These are phyloP conservation scores for Phytopythium helicoides DNA, from an alignment of 352 stramenopile genomes.

Conservation along the genomic window DNA sequence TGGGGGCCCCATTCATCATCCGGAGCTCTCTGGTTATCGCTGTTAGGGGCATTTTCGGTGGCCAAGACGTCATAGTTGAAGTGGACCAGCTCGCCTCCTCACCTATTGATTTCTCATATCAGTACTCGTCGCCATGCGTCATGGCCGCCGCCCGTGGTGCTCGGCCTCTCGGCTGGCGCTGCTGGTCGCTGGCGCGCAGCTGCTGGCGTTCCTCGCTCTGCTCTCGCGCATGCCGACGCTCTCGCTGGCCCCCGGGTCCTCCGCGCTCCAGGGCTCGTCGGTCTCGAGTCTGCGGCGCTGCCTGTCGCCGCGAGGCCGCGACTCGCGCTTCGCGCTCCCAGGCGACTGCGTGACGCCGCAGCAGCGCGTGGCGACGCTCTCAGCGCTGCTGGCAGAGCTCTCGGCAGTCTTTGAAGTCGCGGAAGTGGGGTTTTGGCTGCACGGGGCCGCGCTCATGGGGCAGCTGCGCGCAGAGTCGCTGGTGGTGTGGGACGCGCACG, in stretches of 20 bases:
- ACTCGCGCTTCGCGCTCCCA: conserved; percentile 29
- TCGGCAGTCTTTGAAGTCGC: conserved; percentile 32
- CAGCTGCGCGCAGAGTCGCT: conserved; percentile 41
- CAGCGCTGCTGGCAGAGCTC: conserved; percentile 36
- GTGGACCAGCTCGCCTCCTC: no score
- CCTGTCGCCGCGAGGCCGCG: conserved; percentile 28
- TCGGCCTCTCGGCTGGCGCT: conserved; percentile 2
- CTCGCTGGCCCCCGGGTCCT: conserved; percentile 5
- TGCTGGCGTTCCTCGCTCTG: conserved; percentile 38
- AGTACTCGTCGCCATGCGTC: background rate
- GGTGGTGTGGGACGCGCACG: conserved; percentile 53
- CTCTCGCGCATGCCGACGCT: conserved; percentile 22
- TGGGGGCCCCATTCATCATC: no score
- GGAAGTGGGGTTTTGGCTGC: conserved; percentile 46
- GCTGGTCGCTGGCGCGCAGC: conserved; percentile 26
- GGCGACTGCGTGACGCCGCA: conserved; percentile 30
- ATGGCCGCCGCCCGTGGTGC: background rate
- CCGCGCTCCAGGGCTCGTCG: conserved; percentile 15
- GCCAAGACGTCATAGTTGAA: no score
- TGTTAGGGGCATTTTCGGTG: no score
- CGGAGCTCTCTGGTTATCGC: no score
- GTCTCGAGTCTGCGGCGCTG: conserved; percentile 26
- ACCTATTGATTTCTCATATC: background rate
- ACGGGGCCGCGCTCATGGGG: conserved; percentile 53
- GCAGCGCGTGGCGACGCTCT: conserved; percentile 29